Percentiles rank a stretch among this genome's conserved stretches.
Evolutionary conservation across 176 grass and related monocot genomes (phyloP).

Genomic region (Alopecurus myosuroides): DNA sequence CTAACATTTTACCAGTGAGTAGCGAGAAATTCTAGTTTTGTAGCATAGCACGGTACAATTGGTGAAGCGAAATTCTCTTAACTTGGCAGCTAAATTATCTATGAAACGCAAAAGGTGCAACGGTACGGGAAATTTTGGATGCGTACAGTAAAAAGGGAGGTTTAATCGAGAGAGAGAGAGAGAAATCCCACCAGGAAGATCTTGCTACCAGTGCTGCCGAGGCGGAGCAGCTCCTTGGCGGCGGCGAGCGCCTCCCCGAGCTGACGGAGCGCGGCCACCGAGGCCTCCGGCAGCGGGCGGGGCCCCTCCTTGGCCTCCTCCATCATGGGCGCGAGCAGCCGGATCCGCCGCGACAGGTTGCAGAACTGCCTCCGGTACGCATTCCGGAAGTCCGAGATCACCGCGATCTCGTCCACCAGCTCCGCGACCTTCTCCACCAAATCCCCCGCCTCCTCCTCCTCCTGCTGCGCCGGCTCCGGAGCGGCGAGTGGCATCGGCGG

Average conservation of each 20-base stretch:
- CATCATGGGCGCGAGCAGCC: slow-evolving; percentile 84
- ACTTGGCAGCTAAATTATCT: background rate
- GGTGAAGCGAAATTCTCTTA: background rate
- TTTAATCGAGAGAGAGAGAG: background rate
- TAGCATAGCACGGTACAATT: slow-evolving; percentile 10
- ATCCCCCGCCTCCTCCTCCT: slow-evolving; percentile 4
- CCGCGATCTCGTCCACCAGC: slow-evolving; percentile 57
- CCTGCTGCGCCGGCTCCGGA: slow-evolving; percentile 21
- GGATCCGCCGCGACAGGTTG: slow-evolving; percentile 87
- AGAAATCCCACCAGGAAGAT: slow-evolving; percentile 80
- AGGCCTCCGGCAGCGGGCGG: slow-evolving; percentile 28
- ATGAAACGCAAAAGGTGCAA: background rate
- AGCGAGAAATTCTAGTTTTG: background rate
- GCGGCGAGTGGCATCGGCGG: slow-evolving; percentile 2
- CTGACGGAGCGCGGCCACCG: slow-evolving; percentile 33
- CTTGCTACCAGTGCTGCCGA: slow-evolving; percentile 82
- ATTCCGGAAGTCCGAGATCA: slow-evolving; percentile 73
- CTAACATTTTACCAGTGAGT: background rate
- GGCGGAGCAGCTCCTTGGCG: slow-evolving; percentile 63
- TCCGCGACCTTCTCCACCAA: slow-evolving; percentile 48
- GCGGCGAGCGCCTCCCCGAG: slow-evolving; percentile 53
- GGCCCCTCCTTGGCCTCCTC: slow-evolving; percentile 86
- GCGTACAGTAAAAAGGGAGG: slow-evolving; percentile 4
- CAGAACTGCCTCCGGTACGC: slow-evolving; percentile 81
- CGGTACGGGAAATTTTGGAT: background rate